Percentiles rank a stretch among this genome's conserved stretches.
Conservation (phyloP, 768 basidiomycete species). For the Lactifluus pinguis region DNA sequence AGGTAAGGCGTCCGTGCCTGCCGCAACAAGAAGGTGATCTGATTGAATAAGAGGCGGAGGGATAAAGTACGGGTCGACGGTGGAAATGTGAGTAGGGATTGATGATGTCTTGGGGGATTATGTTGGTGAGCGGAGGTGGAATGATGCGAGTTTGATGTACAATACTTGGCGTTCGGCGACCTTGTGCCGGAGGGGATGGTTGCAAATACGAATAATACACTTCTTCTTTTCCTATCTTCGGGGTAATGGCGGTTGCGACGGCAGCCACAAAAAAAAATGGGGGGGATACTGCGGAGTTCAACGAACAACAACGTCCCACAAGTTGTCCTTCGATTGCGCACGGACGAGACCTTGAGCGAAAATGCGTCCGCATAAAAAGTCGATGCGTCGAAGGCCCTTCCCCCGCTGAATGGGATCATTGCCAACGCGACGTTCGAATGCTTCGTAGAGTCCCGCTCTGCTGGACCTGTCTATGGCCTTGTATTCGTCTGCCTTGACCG, state of each 20-base stretch:
- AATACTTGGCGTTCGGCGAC: slow-evolving; percentile 4
- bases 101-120: slow-evolving; percentile 7
- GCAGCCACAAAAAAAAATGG: not conserved
- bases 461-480: not conserved
- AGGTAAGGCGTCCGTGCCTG: slow-evolving; percentile 5
- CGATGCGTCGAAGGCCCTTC: slow-evolving; percentile 9
- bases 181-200: not conserved
- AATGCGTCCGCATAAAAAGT: not conserved
- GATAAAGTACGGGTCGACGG: not conserved
- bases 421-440: slow-evolving; percentile 4
- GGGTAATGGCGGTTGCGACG: not conserved
- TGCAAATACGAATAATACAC: slow-evolving; percentile 17
- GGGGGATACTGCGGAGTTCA: not conserved
- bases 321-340: slow-evolving; percentile 8
- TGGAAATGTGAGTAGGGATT: not conserved
- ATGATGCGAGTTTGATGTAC: slow-evolving; percentile 8
- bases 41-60: not conserved
- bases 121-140: slow-evolving; percentile 8
- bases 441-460: not conserved
- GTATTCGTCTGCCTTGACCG: slow-evolving; percentile 1
- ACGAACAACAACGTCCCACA: slow-evolving; percentile 4
- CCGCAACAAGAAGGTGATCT: slow-evolving; percentile 2
- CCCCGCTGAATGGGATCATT: not conserved
- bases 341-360: slow-evolving; percentile 4
- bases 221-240: slow-evolving; percentile 8